Conservation (phyloP, 345 rosid genomes). For the Adansonia digitata region DNA sequence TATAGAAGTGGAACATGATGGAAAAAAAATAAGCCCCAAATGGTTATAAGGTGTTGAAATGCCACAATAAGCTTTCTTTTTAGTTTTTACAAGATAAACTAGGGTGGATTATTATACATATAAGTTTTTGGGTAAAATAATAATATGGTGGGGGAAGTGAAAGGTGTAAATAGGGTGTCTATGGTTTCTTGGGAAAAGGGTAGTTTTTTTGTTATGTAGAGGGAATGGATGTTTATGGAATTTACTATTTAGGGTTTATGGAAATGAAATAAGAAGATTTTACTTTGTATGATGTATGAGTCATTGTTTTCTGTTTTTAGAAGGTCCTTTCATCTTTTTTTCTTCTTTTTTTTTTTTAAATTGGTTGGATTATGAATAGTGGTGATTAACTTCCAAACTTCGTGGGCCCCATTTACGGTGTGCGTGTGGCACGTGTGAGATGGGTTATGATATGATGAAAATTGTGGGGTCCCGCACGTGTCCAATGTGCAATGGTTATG, state of each 20-base stretch:
- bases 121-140: not conserved
- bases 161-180: constrained; percentile 23
- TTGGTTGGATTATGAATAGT: no score
- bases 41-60: not conserved
- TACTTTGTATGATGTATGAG: not conserved
- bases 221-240: constrained; percentile 14
- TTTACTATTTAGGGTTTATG: not conserved
- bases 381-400: not conserved
- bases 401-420: not conserved
- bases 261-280: constrained; percentile 11
- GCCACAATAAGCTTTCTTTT: no score
- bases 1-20: not conserved
- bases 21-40: constrained; percentile 16
- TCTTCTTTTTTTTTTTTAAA: no score
- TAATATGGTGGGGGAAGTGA: not conserved
- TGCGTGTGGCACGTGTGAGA: not conserved
- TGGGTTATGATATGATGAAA: not conserved
- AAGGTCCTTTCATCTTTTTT: no score
- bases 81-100: no score
- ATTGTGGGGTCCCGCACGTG: no score
- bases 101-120: not conserved
- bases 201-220: no score
- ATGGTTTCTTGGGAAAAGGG: no score
- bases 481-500: no score
- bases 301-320: not conserved